Base-by-base conservation (phyloP, 345 rosid genomes). In the Acer negundo region DNA sequence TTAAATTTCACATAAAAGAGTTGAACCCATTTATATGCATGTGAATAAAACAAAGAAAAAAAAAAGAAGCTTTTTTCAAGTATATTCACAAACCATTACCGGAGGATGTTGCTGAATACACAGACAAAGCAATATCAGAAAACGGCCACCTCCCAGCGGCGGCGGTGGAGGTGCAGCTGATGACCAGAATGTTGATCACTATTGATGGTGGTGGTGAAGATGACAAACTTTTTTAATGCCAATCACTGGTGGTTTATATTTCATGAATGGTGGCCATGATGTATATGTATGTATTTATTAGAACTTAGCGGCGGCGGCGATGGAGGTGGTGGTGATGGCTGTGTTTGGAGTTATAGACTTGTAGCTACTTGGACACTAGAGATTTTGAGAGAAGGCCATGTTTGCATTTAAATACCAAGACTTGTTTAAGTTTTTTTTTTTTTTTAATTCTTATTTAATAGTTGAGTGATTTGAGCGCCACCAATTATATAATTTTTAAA, bases 1-100 rank as follows among this genome's bases (percentile, higher is more conserved):
- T 87, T 89, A 78, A 69, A 51, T 44, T 78, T 80, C 79, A 87
- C 95, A 86, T 92, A 77, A 90, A 69, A 84, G 76, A 73, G 82
- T 80, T 86, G 85, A 85, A 86, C 79, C 82, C 24, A 3, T 35
- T 35, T 35, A 35, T 19, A 67, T 80, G 85, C 91, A 88, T 86
- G 93, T 90, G 93, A 83, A 7, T 10, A 65, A 49, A 65, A 77
- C 75, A 79, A 69, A 77, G 78, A 80, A 31, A 42, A 51, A 70
- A 69, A 38, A 66, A 78, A 47, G n/a, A n/a, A 59, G 46, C 3
- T 70, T 70, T 70, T 70, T 70, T 73, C 22, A 62, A 64, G 46
- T 76, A 46, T 35, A 35, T 35, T 71, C 83, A 77, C 70, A 58
- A 83, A 80, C 76, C 81, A 75, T 40, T 38, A 72, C 22, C 20